Evolutionary conservation across 1,284 basidiomycete genomes (phyloP).

Genomic region (Sporisorium graminicola): DNA sequence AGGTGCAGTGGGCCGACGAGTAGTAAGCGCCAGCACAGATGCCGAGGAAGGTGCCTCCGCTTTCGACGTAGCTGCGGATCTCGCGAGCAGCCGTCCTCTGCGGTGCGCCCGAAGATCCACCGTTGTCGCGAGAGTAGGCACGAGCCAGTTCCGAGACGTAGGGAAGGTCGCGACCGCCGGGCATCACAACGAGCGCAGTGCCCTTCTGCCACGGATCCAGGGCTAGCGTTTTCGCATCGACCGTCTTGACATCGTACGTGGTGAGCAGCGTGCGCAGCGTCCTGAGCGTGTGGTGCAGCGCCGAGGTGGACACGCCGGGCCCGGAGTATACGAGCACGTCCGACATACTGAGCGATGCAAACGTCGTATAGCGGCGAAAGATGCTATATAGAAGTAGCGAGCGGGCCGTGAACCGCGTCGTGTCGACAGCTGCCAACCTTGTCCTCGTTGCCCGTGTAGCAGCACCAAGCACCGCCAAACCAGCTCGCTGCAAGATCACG

Average conservation of each 20-base stretch:
- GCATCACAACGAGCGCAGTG: constrained; percentile 57
- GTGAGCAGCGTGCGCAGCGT: constrained; percentile 50
- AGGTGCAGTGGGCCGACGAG: constrained; percentile 72
- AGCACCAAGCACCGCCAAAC: neutral
- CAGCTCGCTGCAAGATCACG: no score
- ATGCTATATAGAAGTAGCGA: neutral
- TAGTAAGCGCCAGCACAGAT: constrained; percentile 78
- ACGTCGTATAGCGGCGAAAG: neutral
- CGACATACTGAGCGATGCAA: constrained; percentile 38
- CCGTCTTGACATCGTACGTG: constrained; percentile 61
- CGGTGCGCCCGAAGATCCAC: neutral
- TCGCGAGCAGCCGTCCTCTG: constrained; percentile 24
- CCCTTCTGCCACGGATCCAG: constrained; percentile 58
- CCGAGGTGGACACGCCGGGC: constrained; percentile 62
- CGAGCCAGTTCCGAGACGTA: constrained; percentile 52
- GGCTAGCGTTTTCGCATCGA: constrained; percentile 50
- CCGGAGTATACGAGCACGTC: constrained; percentile 64
- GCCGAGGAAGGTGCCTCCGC: constrained; percentile 78
- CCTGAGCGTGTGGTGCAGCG: constrained; percentile 58
- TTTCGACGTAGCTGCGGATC: constrained; percentile 77
- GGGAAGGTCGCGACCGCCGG: constrained; percentile 61
- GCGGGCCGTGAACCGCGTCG: neutral
- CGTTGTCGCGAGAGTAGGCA: constrained; percentile 20
- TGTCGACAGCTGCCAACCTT: neutral
- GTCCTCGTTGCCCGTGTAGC: neutral